These are phyloP conservation scores for Kodamaea sp. DNA, from an alignment of 1,139 yeast species.

Conservation along the genomic window DNA sequence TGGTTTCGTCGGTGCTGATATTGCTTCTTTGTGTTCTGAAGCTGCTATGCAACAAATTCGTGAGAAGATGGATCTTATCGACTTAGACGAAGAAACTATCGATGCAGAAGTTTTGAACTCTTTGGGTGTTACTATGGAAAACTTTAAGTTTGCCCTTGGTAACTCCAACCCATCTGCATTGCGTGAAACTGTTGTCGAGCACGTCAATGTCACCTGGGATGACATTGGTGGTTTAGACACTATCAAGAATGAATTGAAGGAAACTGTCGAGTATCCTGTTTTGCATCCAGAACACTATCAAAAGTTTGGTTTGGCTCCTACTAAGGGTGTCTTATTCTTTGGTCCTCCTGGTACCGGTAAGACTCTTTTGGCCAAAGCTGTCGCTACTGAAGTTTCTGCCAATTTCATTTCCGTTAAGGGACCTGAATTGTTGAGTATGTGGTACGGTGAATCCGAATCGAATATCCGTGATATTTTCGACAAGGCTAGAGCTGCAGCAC, in stretches of 20 bases:
- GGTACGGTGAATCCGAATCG: slow-evolving; percentile 99
- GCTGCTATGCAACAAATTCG: slow-evolving; percentile 95
- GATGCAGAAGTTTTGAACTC: slow-evolving; percentile 97
- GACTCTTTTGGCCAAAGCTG: slow-evolving; percentile 95
- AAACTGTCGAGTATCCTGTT: slow-evolving; percentile 98
- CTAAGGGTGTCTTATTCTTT: slow-evolving; percentile 96
- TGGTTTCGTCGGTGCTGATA: slow-evolving; percentile 95
- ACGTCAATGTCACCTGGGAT: slow-evolving; percentile 98
- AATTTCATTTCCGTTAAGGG: slow-evolving; percentile 97
- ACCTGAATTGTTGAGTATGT: slow-evolving; percentile 96
- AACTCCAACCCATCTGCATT: slow-evolving; percentile 98
- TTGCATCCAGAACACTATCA: slow-evolving; percentile 98
- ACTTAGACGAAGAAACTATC: slow-evolving; percentile 94
- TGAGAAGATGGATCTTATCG: slow-evolving; percentile 98
- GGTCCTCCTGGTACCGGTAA: slow-evolving; percentile 99
- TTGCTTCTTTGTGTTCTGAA: slow-evolving; percentile 89
- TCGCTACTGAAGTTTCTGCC: slow-evolving; percentile 96
- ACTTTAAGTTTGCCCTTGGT: slow-evolving; percentile 96
- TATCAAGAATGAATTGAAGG: slow-evolving; percentile 94
- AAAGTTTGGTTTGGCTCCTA: slow-evolving; percentile 95
- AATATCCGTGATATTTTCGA: slow-evolving; percentile 96
- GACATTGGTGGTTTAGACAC: slow-evolving; percentile 95
- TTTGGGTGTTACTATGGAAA: slow-evolving; percentile 97
- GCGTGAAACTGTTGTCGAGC: slow-evolving; percentile 98
- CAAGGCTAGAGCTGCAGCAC: slow-evolving; percentile 98